A percentile compares a stretch with the other conserved stretches of the same genome.
Evolutionary conservation across 129 eudicot species (phyloP).

Genomic region (Flaveria linearis): DNA sequence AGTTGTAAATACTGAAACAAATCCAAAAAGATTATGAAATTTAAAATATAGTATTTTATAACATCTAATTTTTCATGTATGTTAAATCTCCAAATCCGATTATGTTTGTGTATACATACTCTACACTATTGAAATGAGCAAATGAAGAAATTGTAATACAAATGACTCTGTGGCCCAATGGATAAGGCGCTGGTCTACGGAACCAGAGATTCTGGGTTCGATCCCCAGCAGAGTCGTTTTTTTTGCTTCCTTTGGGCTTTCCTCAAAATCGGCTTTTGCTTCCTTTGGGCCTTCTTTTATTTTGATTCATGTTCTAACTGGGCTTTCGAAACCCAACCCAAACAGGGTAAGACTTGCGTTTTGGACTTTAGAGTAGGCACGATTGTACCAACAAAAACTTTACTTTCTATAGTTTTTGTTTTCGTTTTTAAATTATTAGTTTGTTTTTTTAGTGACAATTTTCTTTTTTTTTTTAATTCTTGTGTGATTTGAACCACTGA

Average conservation of each 20-base stretch:
- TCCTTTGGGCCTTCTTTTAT: neutral
- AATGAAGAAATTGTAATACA: neutral
- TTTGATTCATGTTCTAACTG: neutral
- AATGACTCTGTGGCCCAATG: slow-evolving; percentile 71
- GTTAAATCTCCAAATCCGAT: no score
- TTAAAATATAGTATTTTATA: no score
- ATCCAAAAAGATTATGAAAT: neutral
- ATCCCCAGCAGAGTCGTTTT: slow-evolving; percentile 67
- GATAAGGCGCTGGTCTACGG: slow-evolving; percentile 87
- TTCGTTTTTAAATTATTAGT: neutral
- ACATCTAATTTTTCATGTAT: no score
- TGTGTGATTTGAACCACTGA: no score
- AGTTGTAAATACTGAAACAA: no score
- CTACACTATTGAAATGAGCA: no score
- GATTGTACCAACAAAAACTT: neutral
- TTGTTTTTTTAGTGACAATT: neutral
- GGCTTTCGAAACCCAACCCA: neutral
- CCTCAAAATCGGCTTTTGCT: slow-evolving; percentile 23
- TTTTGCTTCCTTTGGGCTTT: neutral
- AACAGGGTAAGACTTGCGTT: neutral
- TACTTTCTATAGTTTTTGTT: neutral
- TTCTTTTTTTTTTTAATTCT: no score
- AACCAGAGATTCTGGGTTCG: slow-evolving; percentile 87
- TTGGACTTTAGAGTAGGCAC: neutral
- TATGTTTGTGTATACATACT: no score